Evolutionary conservation across 208 protist genomes (phyloP), one percentile per base, ranked within the genome.

Genomic region (Giardia muris): DNA sequence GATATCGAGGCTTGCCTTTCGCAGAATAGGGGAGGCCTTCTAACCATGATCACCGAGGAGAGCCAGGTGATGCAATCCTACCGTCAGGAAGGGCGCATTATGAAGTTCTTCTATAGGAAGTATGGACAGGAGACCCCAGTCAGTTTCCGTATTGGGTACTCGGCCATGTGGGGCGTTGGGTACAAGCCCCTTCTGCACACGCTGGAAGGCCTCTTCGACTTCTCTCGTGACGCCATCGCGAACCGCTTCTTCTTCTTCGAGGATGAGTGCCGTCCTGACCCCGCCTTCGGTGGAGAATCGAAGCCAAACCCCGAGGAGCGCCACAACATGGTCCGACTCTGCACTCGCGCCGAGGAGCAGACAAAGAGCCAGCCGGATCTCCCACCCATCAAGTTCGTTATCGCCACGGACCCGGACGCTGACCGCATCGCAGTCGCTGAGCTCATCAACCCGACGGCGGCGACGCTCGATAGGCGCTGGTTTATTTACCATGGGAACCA

Each of bases 381-480:
- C 0, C 98, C 99, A 94, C 95, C 98, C 46, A 95, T 99, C 43
- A n/a, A 67, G 10, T 67, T 98, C 0, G 97, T 99, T 86, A 92
- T 99, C 22, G 98, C 98, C 1, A 99, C 98, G 93, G 98, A 99
- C 94, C 98, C 98, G 22, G 98, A 99, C 93, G 97, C 98, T 0
- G 98, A 99, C 94, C 95, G 98, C 46, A 95, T 99, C 44, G 97
- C 97, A 10, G 95, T 98, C 43, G 97, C 97, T 57, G 97, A 99
- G 94, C 93, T 91, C 47, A 87, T 90, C 45, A 87, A 89, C 19
- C 42, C 46, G 87, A 94, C 95, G 92, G 97, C 2, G 19, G 30
- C 57, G 57, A 76, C 57, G 57, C 57, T 76, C 10, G 57, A 76
- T 30, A 30, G 30, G 57, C 10, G 57, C 19, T 86, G n/a, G 10